These are phyloP conservation scores for Psilocybe mexicana DNA, from an alignment of 1,284 basidiomycete genomes.

Conservation along the genomic window DNA sequence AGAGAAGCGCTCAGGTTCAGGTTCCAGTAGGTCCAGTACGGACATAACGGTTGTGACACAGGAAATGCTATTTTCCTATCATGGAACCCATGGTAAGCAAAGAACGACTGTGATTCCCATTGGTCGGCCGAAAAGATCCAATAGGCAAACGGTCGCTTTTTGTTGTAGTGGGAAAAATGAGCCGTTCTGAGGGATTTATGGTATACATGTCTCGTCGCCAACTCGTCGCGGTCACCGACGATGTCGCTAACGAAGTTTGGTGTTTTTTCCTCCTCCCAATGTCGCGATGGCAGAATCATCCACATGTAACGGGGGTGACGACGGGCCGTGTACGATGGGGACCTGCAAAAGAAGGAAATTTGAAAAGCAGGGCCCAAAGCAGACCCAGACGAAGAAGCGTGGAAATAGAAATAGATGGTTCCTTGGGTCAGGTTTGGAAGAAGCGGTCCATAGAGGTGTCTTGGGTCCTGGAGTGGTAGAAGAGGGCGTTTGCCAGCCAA, in stretches of 20 bases:
- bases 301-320: not conserved
- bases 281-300: not conserved
- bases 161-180: not conserved
- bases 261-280: not conserved
- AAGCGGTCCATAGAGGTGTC: constrained; percentile 9
- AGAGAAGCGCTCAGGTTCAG: not conserved
- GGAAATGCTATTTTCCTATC: not conserved
- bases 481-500: not conserved
- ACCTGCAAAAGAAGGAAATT: not conserved
- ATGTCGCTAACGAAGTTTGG: not conserved
- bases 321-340: not conserved
- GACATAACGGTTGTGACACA: not conserved
- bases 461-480: constrained; percentile 4
- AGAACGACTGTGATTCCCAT: not conserved
- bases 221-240: not conserved
- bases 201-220: not conserved
- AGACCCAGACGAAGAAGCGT: not conserved
- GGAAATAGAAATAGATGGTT: not conserved
- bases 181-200: too few relatives aligned
- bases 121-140: not conserved
- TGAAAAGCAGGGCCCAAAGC: not conserved
- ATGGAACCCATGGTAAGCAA: not conserved
- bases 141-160: too few relatives aligned
- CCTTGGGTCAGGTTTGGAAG: constrained; percentile 1
- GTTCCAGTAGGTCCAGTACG: constrained; percentile 3